Evolutionary conservation across 2,329 filamentous ascomycete species (phyloP), one percentile per base, ranked within the genome.

Genomic region (Chaetothyriales sp.): DNA sequence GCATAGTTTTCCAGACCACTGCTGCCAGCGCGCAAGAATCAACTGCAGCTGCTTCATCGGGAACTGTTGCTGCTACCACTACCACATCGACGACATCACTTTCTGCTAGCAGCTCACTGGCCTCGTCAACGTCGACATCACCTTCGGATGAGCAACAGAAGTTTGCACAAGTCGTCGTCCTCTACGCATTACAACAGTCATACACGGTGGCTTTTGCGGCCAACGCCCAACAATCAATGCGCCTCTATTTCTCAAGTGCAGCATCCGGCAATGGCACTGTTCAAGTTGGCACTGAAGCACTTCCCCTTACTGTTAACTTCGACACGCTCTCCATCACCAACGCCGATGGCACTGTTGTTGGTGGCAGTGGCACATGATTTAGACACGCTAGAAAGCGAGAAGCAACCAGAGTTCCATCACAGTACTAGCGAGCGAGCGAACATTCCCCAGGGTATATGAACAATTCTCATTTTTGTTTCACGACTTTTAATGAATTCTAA

Each of bases 31-130:
- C 66, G 6, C 28, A 51, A 2, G 62, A 54, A 18, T 54, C 54
- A 9, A 43, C 56, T 18, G 48, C 56, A 6, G 44, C 54, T 18
- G 44, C 57, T 13, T 45, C 61, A 33, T 57, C 59, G 15, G 40
- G 50, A 18, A 44, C 54, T 7, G 55, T 49, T 13, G 43, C 54
- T 7, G 55, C 50, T 13, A 37, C 54, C 4, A 28, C 9, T 64
- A 65, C 1, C 72, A 75, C 58, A 71, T 75, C 49, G 74, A 75
- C 61, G 63, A 66, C n/a, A 67, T 75, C 46, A 67, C 69, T n/a
- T 71, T 74, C 56, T 64, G 50, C 55, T 9, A 49, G 51, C 13
- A 46, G 58, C 8, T 46, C 60, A 25, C 56, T 57, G 25, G 49
- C 55, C 15, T 47, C 56, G 15, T 52, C 62, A 37, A 58, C 61